Base-by-base conservation (phyloP, 768 basidiomycete species). In the Pleurotus sapidus region DNA sequence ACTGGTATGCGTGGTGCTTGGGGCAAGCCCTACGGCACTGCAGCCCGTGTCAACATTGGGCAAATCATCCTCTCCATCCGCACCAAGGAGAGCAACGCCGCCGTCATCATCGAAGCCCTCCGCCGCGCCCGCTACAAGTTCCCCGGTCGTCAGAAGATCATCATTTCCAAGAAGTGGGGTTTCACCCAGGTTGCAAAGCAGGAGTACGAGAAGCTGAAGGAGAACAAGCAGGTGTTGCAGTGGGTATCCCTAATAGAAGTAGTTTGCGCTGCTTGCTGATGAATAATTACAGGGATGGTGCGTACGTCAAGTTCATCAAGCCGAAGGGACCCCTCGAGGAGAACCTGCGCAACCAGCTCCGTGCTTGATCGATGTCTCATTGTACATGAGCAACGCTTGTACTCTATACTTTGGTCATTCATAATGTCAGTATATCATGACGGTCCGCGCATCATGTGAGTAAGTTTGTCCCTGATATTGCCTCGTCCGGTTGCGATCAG, bases 1-100 rank as follows among this genome's bases (percentile, higher is more conserved):
- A 94, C 93, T 14, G 94, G 96, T 73, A 98, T 99, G 97, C 93
- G 96, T 77, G 97, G 96, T 64, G 96, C 96, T 42, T 99, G 96
- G 95, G 97, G 97, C 66, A 97, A 96, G 78, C 95, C 97, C 43
- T 95, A 97, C 73, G 95, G 94, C 63, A 93, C 89, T 15, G 95
- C 92, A 65, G 95, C 93, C 38, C 92, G 95, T 70, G 95, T 97
- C 63, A 87, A 94, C 84, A 98, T 98, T 63, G 95, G 97, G 51
- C 95, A 98, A 79, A 86, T 97, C 71, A 93, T 98, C 73, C 72
- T 84, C 61, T 81, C 79, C 56, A 88, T 98, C 74, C 91, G 95
- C 49, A 91, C 87, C 82, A 95, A 95, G 75, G 96, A 98, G 67
- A 64, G 70, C 64, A 94, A 94, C 73, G 84, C 88, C 40, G 74